These are phyloP conservation scores for Suillus weaverae DNA, from an alignment of 768 basidiomycete genomes.

Conservation along the genomic window DNA sequence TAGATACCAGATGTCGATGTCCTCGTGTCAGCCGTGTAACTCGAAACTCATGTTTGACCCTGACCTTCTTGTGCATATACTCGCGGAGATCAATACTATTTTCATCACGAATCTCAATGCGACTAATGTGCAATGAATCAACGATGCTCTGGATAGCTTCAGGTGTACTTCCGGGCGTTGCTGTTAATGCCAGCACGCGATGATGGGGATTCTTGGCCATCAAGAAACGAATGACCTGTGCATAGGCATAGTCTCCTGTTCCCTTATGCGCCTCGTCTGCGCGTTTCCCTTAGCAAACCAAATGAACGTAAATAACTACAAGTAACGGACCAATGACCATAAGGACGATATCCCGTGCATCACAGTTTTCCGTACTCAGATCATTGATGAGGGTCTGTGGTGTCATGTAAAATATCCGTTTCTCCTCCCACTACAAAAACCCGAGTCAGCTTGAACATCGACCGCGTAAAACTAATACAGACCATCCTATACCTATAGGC, in stretches of 20 bases:
- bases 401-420: constrained; percentile 92
- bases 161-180: constrained; percentile 86
- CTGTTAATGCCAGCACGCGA: constrained; percentile 89
- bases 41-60: constrained; percentile 13
- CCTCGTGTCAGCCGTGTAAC: neutral
- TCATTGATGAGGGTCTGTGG: constrained; percentile 95
- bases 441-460: neutral
- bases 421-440: constrained; percentile 65
- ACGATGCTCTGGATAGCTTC: constrained; percentile 89
- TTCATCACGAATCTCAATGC: constrained; percentile 93
- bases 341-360: constrained; percentile 78
- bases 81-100: constrained; percentile 80
- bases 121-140: constrained; percentile 92
- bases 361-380: constrained; percentile 67
- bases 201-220: constrained; percentile 96
- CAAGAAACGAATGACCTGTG: constrained; percentile 81
- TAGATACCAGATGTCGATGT: constrained; percentile 27
- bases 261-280: constrained; percentile 95
- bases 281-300: constrained; percentile 9
- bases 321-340: constrained; percentile 74
- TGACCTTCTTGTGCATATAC: constrained; percentile 87
- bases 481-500: constrained; percentile 60
- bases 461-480: constrained; percentile 23
- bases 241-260: constrained; percentile 91
- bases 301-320: neutral